Evolutionary conservation across 257 asterid genomes (phyloP), one percentile per base, ranked within the genome.

Genomic region (Apocynum venetum): DNA sequence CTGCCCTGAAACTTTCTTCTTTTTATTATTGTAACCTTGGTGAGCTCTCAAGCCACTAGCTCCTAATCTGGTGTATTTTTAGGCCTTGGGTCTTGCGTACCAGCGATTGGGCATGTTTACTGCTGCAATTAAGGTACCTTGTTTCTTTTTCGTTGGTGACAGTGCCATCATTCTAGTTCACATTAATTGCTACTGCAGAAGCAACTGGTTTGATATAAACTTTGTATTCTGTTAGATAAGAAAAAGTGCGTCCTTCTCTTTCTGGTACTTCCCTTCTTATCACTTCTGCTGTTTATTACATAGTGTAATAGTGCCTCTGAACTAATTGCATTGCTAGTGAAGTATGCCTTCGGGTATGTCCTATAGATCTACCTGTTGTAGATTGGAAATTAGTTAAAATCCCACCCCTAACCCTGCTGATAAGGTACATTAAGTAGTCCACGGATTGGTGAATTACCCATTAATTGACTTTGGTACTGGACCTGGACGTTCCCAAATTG

Each of bases 91-190:
- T 82, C 97, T 95, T 85, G 90, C 97, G 81, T 95, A 95, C 78
- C 94, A 90, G 71, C 92, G 90, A 59, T 82, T 93, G 96, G 98
- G 99, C 84, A 95, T 93, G 99, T 89, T 90, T 80, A 95, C 98
- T 77, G 98, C 99, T 55, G 98, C 99, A 68, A 87, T 89, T 75
- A 95, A 95, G 99, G 99, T 93, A 70, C 60, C 48, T 40, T 71
- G 51, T 38, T 47, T 7, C 47, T n/a, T 73, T 70, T 71, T 74
- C 43, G 46, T 69, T 63, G 65, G 31, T 11, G 17, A 51, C 3
- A 25, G 31, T 25, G 31, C 31, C 31, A 25, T 25, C 31, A 25
- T 25, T 51, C 25, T 35, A 9, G 13, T 51, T 48, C 31, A 51
- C 25, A 72, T 71, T 49, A 46, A 69, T 8, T 48, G 44, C 44